Evolutionary conservation across 108 stramenopile species (phyloP).

Genomic region (Nitzschia palea): DNA sequence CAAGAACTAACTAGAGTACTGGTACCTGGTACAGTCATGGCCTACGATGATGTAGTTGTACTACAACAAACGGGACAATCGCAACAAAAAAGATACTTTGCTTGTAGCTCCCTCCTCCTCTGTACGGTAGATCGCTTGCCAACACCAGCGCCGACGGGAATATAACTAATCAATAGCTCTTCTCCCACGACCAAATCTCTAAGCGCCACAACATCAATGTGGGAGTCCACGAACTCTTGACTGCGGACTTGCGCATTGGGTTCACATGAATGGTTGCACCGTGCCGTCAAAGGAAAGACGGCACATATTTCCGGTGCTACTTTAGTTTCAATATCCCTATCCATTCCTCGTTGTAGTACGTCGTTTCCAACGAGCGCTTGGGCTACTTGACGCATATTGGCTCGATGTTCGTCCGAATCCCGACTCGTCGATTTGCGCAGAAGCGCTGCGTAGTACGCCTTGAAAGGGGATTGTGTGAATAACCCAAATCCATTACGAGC

Average conservation of each 20-base stretch:
- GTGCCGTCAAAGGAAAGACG: constrained; percentile 47
- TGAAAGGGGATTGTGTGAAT: constrained; percentile 42
- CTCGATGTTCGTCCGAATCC: constrained; percentile 27
- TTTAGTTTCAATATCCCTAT: constrained; percentile 30
- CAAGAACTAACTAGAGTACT: too few species aligned
- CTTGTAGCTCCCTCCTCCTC: constrained; percentile 39
- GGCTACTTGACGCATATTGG: constrained; percentile 26
- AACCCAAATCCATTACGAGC: constrained; percentile 41
- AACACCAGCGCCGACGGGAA: constrained; percentile 20
- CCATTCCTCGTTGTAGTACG: constrained; percentile 41
- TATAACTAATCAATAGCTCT: constrained; percentile 57
- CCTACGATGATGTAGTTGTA: too few species aligned
- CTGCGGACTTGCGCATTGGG: constrained; percentile 40
- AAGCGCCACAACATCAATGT: constrained; percentile 55
- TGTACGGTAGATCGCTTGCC: constrained; percentile 20
- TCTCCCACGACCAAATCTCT: constrained; percentile 46
- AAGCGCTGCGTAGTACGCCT: constrained; percentile 35
- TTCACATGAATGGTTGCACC: constrained; percentile 56
- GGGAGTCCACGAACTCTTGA: constrained; percentile 51
- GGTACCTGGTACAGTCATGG: too few species aligned
- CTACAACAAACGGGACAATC: too few species aligned
- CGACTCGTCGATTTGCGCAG: constrained; percentile 32
- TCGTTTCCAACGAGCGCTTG: constrained; percentile 21
- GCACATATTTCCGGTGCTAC: constrained; percentile 26
- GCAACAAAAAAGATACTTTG: constrained; percentile 60